Base-by-base conservation (phyloP, 768 basidiomycete species). In the Russula virescens region DNA sequence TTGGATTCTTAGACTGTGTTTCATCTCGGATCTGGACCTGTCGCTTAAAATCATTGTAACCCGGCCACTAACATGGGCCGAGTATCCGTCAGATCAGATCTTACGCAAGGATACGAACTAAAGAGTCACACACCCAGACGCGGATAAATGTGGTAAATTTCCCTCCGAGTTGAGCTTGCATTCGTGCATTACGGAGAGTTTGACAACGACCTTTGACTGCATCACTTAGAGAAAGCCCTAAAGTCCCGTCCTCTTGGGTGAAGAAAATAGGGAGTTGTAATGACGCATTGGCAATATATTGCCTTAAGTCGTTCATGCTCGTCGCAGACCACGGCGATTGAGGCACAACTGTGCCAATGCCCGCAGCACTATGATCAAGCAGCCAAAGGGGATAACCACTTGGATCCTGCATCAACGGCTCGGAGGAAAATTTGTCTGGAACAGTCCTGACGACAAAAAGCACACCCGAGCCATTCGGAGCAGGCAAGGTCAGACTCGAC, bases 261-360 rank as follows among this genome's bases (percentile, higher is more conserved):
- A 65, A 65, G 61, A 63, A 65, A 25, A 65, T 63, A 3, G 64
- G 64, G 49, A 62, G n/a, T 28, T 65, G 5, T 31, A 65, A 23
- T 19, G 19, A 7, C 23, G 64, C 64, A 1, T 50, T 52, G 26
- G 23, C 18, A n/a, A 65, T 61, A 35, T 65, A 28, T 52, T 48
- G 50, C n/a, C 9, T 58, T 1, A 35, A 23, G 43, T 65, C 64
- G 26, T 34, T 52, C 16, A 21, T 50, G 9, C 56, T 47, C 14
- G 42, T 50, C 14, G 64, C 61, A 2, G 45, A 26, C 64, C 64
- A 64, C 23, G 46, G 48, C 40, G 7, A 19, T 47, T 63, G 62
- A 2, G 62, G 62, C 13, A 63, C 52, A n/a, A 63, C 62, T 21
- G 62, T 63, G 52, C 62, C 62, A 2, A 11, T 45, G 19, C 3